Conservation (phyloP, 2,329 filamentous ascomycete genomes). For the Neonectria magnoliae region DNA sequence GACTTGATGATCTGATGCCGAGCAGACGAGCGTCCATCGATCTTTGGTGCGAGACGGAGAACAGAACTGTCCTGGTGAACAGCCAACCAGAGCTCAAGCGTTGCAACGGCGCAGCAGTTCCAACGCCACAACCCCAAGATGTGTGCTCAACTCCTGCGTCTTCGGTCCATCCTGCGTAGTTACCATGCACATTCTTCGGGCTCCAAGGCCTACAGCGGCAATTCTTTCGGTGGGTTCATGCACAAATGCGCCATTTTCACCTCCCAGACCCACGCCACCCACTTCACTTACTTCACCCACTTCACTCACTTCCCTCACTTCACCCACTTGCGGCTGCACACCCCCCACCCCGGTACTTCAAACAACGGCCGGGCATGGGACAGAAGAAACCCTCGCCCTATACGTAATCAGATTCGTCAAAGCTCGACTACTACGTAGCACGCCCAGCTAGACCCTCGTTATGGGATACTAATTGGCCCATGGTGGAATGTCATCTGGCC, state of each 20-base stretch:
- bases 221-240: background rate
- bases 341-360: conserved; percentile 19
- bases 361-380: background rate
- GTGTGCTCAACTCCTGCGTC: background rate
- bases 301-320: background rate
- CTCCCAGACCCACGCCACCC: background rate
- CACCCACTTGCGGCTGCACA: background rate
- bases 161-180: background rate
- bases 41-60: too few species aligned
- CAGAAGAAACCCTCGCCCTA: conserved; percentile 10
- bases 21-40: too few species aligned
- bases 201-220: background rate
- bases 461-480: conserved; percentile 8
- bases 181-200: too few species aligned
- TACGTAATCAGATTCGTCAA: conserved; percentile 40
- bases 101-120: background rate
- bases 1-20: background rate
- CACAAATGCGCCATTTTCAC: background rate
- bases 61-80: too few species aligned
- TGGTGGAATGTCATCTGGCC: conserved; percentile 28
- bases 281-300: background rate
- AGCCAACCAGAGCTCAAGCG: too few species aligned
- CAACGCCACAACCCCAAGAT: background rate
- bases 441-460: background rate
- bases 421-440: background rate